These are phyloP conservation scores for Tricholoma sp. DNA, from an alignment of 768 basidiomycete genomes.

Conservation along the genomic window DNA sequence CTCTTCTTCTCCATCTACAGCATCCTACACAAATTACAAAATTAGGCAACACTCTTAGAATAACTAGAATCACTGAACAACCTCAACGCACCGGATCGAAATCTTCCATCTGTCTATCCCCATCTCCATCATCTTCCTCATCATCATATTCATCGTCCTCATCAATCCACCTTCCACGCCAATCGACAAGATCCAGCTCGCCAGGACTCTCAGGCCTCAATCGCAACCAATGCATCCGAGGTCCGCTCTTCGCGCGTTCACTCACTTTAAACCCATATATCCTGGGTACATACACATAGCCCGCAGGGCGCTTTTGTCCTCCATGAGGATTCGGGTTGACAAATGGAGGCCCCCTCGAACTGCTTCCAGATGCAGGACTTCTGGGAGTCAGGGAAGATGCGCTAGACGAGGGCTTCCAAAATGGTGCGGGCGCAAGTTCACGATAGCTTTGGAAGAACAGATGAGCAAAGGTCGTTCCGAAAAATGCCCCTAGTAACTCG, in stretches of 20 bases:
- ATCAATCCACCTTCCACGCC: constrained; percentile 84
- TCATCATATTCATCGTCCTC: constrained; percentile 55
- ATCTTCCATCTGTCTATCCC: constrained; percentile 79
- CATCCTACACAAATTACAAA: constrained; percentile 34
- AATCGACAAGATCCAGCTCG: constrained; percentile 86
- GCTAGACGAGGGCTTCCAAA: constrained; percentile 69
- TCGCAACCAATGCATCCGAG: constrained; percentile 95
- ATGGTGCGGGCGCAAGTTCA: constrained; percentile 90
- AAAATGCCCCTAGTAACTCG: constrained; percentile 77
- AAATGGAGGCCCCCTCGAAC: constrained; percentile 54
- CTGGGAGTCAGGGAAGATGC: constrained; percentile 56
- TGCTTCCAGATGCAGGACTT: constrained; percentile 43
- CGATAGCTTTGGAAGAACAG: constrained; percentile 98
- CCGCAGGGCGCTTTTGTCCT: constrained; percentile 83
- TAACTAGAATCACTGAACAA: constrained; percentile 8
- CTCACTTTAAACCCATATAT: constrained; percentile 99
- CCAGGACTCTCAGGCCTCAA: constrained; percentile 75
- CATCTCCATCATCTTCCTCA: constrained; percentile 62
- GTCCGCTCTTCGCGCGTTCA: constrained; percentile 91
- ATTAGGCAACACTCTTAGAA: constrained; percentile 5
- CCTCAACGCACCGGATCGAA: constrained; percentile 66
- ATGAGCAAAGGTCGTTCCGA: constrained; percentile 98
- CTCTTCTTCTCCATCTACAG: constrained; percentile 28
- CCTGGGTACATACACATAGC: constrained; percentile 82
- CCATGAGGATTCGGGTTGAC: constrained; percentile 87